These are phyloP conservation scores for Hemisphaericaspora xylofermentans DNA, from an alignment of 1,139 yeast genomes.

Conservation along the genomic window DNA sequence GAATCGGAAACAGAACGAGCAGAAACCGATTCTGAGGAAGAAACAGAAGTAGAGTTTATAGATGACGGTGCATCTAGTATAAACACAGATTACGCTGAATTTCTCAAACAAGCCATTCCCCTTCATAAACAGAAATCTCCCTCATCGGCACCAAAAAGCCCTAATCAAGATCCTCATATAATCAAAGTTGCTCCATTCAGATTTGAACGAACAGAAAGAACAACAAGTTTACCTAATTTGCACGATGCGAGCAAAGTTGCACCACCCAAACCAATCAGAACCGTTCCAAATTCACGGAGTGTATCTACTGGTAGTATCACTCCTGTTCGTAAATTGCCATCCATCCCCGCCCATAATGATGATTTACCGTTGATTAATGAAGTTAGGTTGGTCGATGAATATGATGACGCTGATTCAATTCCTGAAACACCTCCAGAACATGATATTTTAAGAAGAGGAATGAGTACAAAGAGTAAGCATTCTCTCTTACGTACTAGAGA, in stretches of 20 bases:
- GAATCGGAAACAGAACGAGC: constrained; percentile 1
- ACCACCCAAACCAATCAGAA: constrained; percentile 9
- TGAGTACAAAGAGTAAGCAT: constrained; percentile 33
- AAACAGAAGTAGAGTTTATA: constrained; percentile 1
- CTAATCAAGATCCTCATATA: constrained; percentile 8
- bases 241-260: constrained; percentile 5
- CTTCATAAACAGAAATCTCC: constrained; percentile 1
- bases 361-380: constrained; percentile 44
- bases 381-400: constrained; percentile 25
- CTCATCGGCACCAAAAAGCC: constrained; percentile 2
- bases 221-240: constrained; percentile 4
- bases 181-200: constrained; percentile 16
- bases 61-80: constrained; percentile 1
- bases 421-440: background rate
- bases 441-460: constrained; percentile 23
- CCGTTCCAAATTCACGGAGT: constrained; percentile 9
- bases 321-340: constrained; percentile 11
- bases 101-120: constrained; percentile 1
- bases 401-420: constrained; percentile 8
- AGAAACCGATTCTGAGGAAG: constrained; percentile 1
- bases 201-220: constrained; percentile 5
- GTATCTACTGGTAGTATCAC: background rate
- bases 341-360: constrained; percentile 20
- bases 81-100: constrained; percentile 1
- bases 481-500: constrained; percentile 43